Evolutionary conservation across 1,284 basidiomycete genomes (phyloP).

Genomic region (Stereum hirsutum): DNA sequence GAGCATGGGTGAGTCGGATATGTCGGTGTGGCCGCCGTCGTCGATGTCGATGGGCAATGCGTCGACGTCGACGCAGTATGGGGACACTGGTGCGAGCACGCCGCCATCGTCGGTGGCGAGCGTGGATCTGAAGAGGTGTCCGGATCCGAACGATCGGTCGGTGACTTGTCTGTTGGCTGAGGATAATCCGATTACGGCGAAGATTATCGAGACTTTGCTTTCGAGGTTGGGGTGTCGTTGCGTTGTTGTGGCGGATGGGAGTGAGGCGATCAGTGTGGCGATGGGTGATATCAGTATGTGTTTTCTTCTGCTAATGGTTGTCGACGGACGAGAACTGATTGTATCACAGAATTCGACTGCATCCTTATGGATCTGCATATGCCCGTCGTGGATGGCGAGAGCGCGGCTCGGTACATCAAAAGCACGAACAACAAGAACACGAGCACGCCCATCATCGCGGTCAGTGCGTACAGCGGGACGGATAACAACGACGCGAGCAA

Average conservation of each 20-base stretch:
- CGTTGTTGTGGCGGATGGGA: slow-evolving; percentile 91
- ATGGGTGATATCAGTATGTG: slow-evolving; percentile 92
- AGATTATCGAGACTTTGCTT: slow-evolving; percentile 91
- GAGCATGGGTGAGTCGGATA: slow-evolving; percentile 64
- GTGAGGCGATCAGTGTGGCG: slow-evolving; percentile 92
- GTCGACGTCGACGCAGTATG: slow-evolving; percentile 42
- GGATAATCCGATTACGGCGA: slow-evolving; percentile 94
- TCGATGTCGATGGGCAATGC: slow-evolving; percentile 44
- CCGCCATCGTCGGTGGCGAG: slow-evolving; percentile 75
- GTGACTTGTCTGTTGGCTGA: slow-evolving; percentile 93
- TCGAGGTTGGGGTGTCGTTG: slow-evolving; percentile 90
- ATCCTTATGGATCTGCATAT: slow-evolving; percentile 88
- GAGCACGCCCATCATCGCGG: slow-evolving; percentile 84
- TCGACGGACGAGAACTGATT: slow-evolving; percentile 13
- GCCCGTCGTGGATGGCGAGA: slow-evolving; percentile 90
- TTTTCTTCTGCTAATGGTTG: background rate
- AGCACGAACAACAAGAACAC: slow-evolving; percentile 90
- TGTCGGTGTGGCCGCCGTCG: slow-evolving; percentile 64
- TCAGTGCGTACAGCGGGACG: slow-evolving; percentile 73
- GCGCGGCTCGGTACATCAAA: slow-evolving; percentile 89
- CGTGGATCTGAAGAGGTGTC: slow-evolving; percentile 62
- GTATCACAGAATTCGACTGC: slow-evolving; percentile 67
- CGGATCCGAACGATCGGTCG: slow-evolving; percentile 66
- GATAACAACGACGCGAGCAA: slow-evolving; percentile 62
- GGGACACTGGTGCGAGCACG: too few species aligned